phyloP scores from a whole-genome alignment of 1,284 basidiomycete species.

The Papiliotrema nemorosa region DNA sequence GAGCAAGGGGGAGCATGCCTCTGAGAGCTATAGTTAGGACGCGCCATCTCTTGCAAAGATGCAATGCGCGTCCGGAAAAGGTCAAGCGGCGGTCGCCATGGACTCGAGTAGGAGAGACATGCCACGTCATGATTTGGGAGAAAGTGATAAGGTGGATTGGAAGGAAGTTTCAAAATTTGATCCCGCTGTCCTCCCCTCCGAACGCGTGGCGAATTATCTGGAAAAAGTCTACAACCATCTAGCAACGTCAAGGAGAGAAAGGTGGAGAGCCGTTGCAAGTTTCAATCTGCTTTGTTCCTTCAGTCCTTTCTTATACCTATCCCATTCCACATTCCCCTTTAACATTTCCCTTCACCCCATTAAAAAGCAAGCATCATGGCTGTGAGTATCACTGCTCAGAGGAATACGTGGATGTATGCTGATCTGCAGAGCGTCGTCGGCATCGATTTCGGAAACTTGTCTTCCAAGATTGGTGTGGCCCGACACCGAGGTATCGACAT shows the following conservation, averaged over 20 bases:
- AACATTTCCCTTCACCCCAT: neutral
- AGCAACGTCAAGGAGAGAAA: neutral
- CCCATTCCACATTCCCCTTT: neutral
- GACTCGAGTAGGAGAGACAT: too few species aligned
- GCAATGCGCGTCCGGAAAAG: too few species aligned
- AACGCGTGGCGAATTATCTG: too few species aligned
- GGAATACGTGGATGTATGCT: neutral
- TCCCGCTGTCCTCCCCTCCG: too few species aligned
- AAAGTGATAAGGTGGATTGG: too few species aligned
- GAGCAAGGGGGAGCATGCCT: neutral
- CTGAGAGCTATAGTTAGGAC: neutral
- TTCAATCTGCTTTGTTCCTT: neutral
- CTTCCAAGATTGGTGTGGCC: conserved; percentile 91
- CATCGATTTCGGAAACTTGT: conserved; percentile 82
- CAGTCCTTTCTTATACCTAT: neutral
- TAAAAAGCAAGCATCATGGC: conserved; percentile 26
- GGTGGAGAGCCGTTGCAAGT: neutral
- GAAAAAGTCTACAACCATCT: neutral
- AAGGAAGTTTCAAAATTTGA: too few species aligned
- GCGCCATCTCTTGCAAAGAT: conserved; percentile 1
- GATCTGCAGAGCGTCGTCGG: conserved; percentile 76
- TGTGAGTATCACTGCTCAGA: conserved; percentile 16
- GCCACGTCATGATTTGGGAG: too few species aligned
- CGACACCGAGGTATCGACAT: conserved; percentile 92
- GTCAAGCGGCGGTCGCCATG: too few species aligned